These are phyloP conservation scores for Chaetothyriales sp. DNA, from an alignment of 2,329 filamentous ascomycete genomes.

Conservation along the genomic window DNA sequence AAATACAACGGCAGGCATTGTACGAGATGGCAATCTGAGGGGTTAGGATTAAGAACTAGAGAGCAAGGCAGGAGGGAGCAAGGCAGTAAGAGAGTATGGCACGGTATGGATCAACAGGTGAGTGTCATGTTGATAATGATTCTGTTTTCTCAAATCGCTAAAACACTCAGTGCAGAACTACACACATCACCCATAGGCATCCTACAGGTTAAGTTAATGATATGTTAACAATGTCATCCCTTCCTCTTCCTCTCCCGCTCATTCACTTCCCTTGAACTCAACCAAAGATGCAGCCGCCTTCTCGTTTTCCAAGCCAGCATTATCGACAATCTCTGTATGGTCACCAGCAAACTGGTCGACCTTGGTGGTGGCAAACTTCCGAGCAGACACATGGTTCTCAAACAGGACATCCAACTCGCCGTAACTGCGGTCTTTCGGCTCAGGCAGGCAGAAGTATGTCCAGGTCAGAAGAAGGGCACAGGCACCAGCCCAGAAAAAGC, in stretches of 20 bases:
- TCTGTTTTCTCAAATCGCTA: neutral
- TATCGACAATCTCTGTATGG: neutral
- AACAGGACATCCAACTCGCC: constrained; percentile 62
- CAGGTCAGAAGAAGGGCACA: constrained; percentile 64
- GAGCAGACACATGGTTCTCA: constrained; percentile 24
- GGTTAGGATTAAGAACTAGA: too few relatives aligned
- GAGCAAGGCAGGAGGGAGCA: too few relatives aligned
- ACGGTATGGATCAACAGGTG: too few relatives aligned
- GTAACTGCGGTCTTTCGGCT: constrained; percentile 64
- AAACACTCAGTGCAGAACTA: too few relatives aligned
- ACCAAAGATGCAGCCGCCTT: neutral
- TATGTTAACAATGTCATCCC: constrained; percentile 17
- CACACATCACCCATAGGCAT: neutral
- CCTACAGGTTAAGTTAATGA: neutral
- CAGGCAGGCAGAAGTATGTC: constrained; percentile 64
- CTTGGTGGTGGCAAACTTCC: constrained; percentile 24
- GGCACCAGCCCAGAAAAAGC: constrained; percentile 64
- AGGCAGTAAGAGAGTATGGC: too few relatives aligned
- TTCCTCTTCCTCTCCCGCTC: neutral
- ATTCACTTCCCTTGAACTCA: neutral
- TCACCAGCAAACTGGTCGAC: constrained; percentile 17
- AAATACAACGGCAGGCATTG: constrained; percentile 24
- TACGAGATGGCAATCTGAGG: too few relatives aligned
- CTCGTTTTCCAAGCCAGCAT: neutral
- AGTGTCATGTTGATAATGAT: too few relatives aligned